These are phyloP conservation scores for Leptomonas seymouri DNA, from an alignment of 208 protist genomes.

Conservation along the genomic window DNA sequence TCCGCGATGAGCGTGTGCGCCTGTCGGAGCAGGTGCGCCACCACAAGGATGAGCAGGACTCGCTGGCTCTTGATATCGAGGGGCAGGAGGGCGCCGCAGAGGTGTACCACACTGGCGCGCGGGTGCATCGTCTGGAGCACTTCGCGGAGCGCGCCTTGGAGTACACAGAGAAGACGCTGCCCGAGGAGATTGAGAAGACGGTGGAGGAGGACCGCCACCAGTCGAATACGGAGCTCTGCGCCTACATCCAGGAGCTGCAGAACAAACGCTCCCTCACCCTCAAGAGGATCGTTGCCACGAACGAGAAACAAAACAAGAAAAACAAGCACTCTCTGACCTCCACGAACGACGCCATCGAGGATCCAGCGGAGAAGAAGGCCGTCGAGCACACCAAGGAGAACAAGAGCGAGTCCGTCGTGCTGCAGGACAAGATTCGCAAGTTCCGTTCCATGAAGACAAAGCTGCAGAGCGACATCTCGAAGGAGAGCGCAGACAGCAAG, in stretches of 20 bases:
- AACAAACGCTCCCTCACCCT: slow-evolving; percentile 50
- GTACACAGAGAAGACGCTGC: slow-evolving; percentile 57
- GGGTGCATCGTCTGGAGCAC: slow-evolving; percentile 72
- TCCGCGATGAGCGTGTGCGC: slow-evolving; percentile 52
- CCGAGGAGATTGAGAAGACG: slow-evolving; percentile 54
- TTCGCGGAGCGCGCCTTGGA: slow-evolving; percentile 41
- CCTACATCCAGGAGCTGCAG: slow-evolving; percentile 70
- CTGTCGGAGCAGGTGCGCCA: slow-evolving; percentile 66
- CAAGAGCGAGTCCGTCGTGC: slow-evolving; percentile 29
- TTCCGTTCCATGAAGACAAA: slow-evolving; percentile 69
- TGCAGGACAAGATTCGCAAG: slow-evolving; percentile 59
- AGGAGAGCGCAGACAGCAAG: slow-evolving; percentile 45
- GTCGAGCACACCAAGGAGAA: slow-evolving; percentile 49
- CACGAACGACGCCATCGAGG: slow-evolving; percentile 15
- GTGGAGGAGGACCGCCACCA: slow-evolving; percentile 53
- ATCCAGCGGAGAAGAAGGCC: slow-evolving; percentile 43
- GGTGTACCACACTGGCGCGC: slow-evolving; percentile 67
- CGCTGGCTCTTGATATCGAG: slow-evolving; percentile 67
- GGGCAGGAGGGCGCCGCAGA: slow-evolving; percentile 40
- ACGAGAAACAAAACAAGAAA: slow-evolving; percentile 44
- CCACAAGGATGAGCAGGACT: slow-evolving; percentile 83
- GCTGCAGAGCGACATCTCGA: slow-evolving; percentile 53
- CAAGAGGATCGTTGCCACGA: slow-evolving; percentile 41
- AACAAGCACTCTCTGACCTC: neutral
- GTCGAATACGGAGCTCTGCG: slow-evolving; percentile 73